These are phyloP conservation scores for Solanum hybrid DNA, from an alignment of 305 asterid genomes.

Conservation along the genomic window DNA sequence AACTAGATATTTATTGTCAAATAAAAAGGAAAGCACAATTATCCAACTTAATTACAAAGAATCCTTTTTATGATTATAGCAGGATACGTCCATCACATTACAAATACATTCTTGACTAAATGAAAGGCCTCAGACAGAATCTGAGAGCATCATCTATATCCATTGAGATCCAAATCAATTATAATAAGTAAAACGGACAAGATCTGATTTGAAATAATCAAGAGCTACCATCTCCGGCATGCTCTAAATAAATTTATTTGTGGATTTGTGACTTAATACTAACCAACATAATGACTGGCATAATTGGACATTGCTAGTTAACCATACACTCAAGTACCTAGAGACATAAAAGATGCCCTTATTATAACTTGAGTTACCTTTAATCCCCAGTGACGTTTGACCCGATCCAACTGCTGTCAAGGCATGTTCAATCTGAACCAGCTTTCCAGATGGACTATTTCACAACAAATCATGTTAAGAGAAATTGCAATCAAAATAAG, in stretches of 20 bases:
- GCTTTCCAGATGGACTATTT: slow-evolving; percentile 92
- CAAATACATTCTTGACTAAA: not conserved
- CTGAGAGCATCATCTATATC: not conserved
- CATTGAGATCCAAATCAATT: not conserved
- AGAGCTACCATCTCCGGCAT: not conserved
- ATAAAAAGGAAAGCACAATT: not conserved
- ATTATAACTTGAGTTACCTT: slow-evolving; percentile 38
- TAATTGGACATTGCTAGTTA: not conserved
- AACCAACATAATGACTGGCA: not conserved
- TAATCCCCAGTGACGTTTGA: slow-evolving; percentile 93
- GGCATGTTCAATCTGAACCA: slow-evolving; percentile 98
- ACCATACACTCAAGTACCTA: not conserved
- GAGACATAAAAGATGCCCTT: not conserved
- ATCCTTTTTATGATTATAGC: not conserved
- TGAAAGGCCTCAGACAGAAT: not conserved
- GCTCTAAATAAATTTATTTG: not conserved
- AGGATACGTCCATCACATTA: not conserved
- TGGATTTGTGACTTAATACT: not conserved
- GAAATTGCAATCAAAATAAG: not conserved
- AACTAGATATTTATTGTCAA: not conserved
- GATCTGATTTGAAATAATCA: not conserved
- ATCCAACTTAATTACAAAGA: not conserved
- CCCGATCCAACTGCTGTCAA: slow-evolving; percentile 98
- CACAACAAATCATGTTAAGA: not conserved
- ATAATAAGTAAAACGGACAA: not conserved